Base-by-base conservation (phyloP, 1,284 basidiomycete species). In the Chiua sp. region DNA sequence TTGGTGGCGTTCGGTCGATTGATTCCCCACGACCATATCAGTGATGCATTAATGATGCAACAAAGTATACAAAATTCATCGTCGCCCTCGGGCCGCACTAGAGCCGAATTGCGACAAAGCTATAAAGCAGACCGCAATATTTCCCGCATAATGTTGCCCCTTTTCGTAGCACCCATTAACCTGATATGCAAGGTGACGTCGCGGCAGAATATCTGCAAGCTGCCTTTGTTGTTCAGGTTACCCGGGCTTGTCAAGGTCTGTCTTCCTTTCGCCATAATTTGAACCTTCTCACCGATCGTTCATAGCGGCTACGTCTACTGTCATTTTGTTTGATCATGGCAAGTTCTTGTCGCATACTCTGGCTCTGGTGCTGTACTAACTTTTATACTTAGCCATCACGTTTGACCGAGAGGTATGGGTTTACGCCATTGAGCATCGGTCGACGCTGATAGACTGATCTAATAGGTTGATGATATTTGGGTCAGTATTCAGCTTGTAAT, bases 391-490 rank as follows among this genome's bases (percentile, higher is more conserved):
- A 66, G 65, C 39, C 13, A 30, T 70, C 18, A 56, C 52, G 1
- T 47, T 67, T 10, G 52, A 51, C 47, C 51, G 28, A 37, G 68
- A 67, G 47, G 66, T 64, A 47, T 16, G 42, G 5, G 7, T 51
- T 16, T 20, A 3, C 49, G 13, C 28, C 16, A 2, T 46, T 20
- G 15, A 12, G n/a, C 20, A 44, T 7, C 6, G 1, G 3, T 37
- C 6, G 35, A 5, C 15, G n/a, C 51, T 59, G n/a, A 60, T 20
- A 13, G 6, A 10, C 11, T 22, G 7, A 48, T 37, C 8, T 7
- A 53, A 26, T n/a, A 70, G 68, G 37, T 61, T 5, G 33, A 68
- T n/a, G 13, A 59, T 32, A 3, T 68, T 22, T 70, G 68, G 66
- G 68, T 59, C 52, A 59, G 63, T 16, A n/a, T n/a, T 3, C 10